Conservation (phyloP, 805 yeast genomes). For the Saturnispora gosingensis region DNA sequence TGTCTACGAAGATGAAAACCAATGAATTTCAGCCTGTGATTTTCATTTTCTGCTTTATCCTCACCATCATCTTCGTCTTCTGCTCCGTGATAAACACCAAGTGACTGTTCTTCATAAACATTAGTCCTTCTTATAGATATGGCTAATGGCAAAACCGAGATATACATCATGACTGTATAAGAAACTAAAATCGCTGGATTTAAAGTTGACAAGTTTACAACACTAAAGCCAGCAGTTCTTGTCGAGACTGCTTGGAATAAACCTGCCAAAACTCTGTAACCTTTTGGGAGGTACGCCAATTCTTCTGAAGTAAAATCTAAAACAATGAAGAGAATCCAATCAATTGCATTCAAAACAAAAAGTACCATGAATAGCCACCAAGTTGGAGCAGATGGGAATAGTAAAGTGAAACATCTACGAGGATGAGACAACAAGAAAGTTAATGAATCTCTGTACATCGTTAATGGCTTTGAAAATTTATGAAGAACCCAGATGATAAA, state of each 20-base stretch:
- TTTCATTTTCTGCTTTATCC: constrained; percentile 28
- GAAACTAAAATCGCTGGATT: constrained; percentile 92
- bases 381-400: constrained; percentile 88
- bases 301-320: constrained; percentile 54
- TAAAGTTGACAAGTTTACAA: constrained; percentile 56
- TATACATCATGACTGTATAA: constrained; percentile 96
- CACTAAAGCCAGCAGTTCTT: constrained; percentile 87
- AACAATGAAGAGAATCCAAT: constrained; percentile 69
- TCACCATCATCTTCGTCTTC: constrained; percentile 26
- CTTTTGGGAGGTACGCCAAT: constrained; percentile 47
- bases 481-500: constrained; percentile 73
- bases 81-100: constrained; percentile 61
- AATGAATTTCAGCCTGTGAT: constrained; percentile 50
- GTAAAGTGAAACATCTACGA: constrained; percentile 86
- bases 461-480: constrained; percentile 56
- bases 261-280: constrained; percentile 71
- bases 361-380: constrained; percentile 86
- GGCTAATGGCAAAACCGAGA: constrained; percentile 92
- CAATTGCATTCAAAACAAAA: constrained; percentile 62
- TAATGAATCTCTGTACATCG: constrained; percentile 61
- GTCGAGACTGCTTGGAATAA: constrained; percentile 86
- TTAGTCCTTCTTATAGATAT: constrained; percentile 94
- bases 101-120: constrained; percentile 93
- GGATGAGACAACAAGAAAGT: constrained; percentile 92
- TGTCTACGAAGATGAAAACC: constrained; percentile 87